A percentile compares a stretch with the other conserved stretches of the same genome.
phyloP scores from a whole-genome alignment of 176 grass and related monocot species.

The Microstegium vimineum region DNA sequence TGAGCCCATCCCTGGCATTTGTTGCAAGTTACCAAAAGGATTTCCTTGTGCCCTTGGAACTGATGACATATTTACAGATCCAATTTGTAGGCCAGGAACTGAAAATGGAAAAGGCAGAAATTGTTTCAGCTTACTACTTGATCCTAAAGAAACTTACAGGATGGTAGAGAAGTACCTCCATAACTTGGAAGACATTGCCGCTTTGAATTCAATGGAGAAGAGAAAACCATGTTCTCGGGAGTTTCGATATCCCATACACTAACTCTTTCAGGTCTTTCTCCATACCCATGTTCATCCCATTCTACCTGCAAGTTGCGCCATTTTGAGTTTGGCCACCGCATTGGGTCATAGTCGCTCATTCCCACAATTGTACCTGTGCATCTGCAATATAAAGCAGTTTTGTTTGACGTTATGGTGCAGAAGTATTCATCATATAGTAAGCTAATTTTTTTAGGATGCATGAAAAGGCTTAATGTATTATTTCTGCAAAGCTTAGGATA shows the following conservation, averaged over 20 bases:
- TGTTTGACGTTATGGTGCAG: not conserved
- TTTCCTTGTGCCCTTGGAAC: constrained; percentile 40
- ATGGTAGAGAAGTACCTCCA: constrained; percentile 24
- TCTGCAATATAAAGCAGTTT: constrained; percentile 34
- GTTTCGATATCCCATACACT: constrained; percentile 94
- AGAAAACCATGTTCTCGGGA: constrained; percentile 75
- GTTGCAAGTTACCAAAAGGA: constrained; percentile 43
- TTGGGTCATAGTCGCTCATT: constrained; percentile 72
- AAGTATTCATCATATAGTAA: not conserved
- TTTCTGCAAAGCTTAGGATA: not conserved
- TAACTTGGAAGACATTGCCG: constrained; percentile 74
- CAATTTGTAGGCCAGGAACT: constrained; percentile 52
- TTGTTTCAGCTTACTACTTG: not conserved
- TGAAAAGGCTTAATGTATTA: not conserved
- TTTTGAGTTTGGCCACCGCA: constrained; percentile 96
- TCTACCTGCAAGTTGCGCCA: constrained; percentile 95
- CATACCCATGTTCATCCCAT: constrained; percentile 98
- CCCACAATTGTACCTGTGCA: constrained; percentile 78
- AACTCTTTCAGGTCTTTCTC: constrained; percentile 78
- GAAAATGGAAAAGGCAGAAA: constrained; percentile 1
- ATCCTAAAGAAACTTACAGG: not conserved
- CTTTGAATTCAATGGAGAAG: constrained; percentile 59
- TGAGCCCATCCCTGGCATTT: constrained; percentile 33
- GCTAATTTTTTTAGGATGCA: not conserved
- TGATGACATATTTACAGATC: constrained; percentile 44